These are phyloP conservation scores for Lactarius sanguifluus DNA, from an alignment of 768 basidiomycete species.

Conservation along the genomic window DNA sequence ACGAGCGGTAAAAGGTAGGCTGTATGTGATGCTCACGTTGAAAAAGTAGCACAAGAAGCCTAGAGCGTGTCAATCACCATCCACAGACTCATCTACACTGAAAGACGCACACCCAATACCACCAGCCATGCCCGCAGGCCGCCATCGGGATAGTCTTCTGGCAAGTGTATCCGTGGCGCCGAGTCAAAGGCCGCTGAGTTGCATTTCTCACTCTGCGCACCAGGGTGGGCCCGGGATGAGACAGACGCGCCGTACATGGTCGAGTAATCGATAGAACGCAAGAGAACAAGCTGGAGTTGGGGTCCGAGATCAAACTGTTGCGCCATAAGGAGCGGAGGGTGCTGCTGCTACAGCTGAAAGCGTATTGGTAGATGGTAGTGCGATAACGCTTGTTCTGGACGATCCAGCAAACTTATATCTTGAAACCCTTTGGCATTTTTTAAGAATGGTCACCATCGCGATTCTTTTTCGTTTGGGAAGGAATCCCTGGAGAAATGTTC, in stretches of 20 bases:
- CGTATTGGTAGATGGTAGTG: background rate
- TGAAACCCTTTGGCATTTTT: background rate
- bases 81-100: background rate
- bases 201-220: background rate
- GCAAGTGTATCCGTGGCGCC: background rate
- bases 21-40: slow-evolving; percentile 38
- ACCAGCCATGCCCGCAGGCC: slow-evolving; percentile 47
- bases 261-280: background rate
- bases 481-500: background rate
- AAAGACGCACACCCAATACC: slow-evolving; percentile 40
- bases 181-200: background rate
- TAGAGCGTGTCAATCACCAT: slow-evolving; percentile 8
- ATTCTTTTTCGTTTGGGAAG: background rate
- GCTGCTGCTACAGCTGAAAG: background rate
- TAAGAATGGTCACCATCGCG: background rate
- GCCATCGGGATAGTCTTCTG: slow-evolving; percentile 43
- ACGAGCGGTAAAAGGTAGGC: slow-evolving; percentile 7
- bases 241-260: background rate
- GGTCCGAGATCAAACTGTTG: background rate
- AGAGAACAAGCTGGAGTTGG: background rate
- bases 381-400: background rate
- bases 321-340: background rate
- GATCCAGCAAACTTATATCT: background rate
- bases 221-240: background rate
- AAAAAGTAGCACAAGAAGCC: slow-evolving; percentile 41